These are phyloP conservation scores for Gardenia jasminoides DNA, from an alignment of 257 asterid genomes.

Conservation along the genomic window DNA sequence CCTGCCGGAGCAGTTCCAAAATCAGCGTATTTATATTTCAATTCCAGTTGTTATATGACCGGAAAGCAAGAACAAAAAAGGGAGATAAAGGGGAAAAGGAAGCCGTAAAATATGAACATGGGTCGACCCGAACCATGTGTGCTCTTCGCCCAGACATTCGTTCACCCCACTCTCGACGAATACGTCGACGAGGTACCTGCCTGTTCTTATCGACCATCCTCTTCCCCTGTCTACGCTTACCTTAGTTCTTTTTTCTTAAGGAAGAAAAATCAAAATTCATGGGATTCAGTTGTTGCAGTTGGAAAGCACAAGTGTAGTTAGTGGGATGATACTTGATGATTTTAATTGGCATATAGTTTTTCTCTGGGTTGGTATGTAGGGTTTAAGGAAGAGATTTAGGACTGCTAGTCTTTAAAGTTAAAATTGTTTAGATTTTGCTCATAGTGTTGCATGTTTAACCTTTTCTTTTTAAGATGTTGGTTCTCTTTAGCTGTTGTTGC, in stretches of 20 bases:
- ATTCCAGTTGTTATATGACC: background rate
- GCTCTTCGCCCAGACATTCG: slow-evolving; percentile 84
- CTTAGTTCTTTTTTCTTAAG: background rate
- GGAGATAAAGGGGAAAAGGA: background rate
- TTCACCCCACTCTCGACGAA: slow-evolving; percentile 69
- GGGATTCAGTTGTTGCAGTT: background rate
- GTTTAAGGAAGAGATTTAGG: background rate
- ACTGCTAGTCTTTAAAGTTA: background rate
- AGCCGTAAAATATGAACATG: slow-evolving; percentile 34
- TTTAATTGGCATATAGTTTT: background rate
- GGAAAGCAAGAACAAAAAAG: background rate
- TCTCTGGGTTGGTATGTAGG: background rate
- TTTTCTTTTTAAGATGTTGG: background rate
- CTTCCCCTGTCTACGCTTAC: background rate
- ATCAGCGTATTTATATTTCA: no score
- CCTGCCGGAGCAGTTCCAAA: background rate
- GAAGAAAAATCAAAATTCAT: no score
- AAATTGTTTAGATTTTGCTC: background rate
- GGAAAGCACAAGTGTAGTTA: background rate
- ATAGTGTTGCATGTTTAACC: background rate
- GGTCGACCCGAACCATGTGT: slow-evolving; percentile 93
- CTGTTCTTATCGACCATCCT: background rate
- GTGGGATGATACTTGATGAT: background rate
- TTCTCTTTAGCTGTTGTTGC: background rate
- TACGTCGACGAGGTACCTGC: slow-evolving; percentile 81